Percentiles rank a stretch among this genome's conserved stretches.
Conservation (phyloP, 2,329 filamentous ascomycete species). For the Fusarium hainanense region DNA sequence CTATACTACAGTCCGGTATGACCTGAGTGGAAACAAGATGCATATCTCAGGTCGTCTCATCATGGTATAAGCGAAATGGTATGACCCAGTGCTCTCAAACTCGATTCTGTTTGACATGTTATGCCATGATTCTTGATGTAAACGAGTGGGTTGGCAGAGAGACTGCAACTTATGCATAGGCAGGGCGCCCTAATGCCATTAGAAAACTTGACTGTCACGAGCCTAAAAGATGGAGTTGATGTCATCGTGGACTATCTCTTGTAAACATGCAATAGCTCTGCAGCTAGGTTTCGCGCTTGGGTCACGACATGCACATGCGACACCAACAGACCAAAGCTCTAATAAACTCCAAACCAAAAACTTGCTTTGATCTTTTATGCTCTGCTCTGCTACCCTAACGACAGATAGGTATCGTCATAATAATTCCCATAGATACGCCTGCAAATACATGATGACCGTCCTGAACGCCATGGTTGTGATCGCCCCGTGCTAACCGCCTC, state of each 20-base stretch:
- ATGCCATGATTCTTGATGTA: neutral
- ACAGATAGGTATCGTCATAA: conserved; percentile 1
- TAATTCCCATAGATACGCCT: conserved; percentile 22
- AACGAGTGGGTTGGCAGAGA: neutral
- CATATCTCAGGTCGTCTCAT: neutral
- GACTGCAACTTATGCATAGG: neutral
- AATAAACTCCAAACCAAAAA: neutral
- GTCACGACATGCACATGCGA: neutral
- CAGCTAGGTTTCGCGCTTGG: neutral
- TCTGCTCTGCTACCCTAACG: conserved; percentile 1
- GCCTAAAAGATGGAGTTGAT: neutral
- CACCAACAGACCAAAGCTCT: neutral
- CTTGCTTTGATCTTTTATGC: neutral
- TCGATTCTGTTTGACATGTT: neutral
- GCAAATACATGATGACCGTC: conserved; percentile 27
- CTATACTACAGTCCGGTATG: conserved; percentile 17
- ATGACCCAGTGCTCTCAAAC: neutral
- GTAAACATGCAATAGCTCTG: no score
- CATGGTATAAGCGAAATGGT: neutral
- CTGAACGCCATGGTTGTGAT: conserved; percentile 29
- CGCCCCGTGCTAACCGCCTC: neutral
- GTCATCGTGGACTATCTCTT: neutral
- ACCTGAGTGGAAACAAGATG: neutral
- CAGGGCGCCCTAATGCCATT: neutral
- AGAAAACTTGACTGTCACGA: neutral